Evolutionary conservation across 2,329 filamentous ascomycete genomes (phyloP).

Genomic region (Lasiodiplodia sp.): DNA sequence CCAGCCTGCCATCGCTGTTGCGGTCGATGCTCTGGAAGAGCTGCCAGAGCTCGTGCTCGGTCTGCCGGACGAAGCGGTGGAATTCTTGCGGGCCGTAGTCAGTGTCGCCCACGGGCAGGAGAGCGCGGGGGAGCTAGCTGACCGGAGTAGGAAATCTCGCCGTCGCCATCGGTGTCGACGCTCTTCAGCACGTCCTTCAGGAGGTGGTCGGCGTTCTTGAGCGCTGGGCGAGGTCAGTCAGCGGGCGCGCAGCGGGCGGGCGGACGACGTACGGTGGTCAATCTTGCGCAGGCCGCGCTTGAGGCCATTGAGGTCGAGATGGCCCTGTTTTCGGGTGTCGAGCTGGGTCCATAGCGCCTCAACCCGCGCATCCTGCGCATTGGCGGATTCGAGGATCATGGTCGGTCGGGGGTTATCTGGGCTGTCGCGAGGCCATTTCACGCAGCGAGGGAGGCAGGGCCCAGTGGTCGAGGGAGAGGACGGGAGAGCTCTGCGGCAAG

Average conservation of each 20-base stretch:
- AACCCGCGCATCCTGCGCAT: constrained; percentile 80
- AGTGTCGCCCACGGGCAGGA: constrained; percentile 32
- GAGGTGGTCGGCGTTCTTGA: constrained; percentile 92
- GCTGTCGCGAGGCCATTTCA: constrained; percentile 48
- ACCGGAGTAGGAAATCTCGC: constrained; percentile 91
- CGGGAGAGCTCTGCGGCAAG: constrained; percentile 35
- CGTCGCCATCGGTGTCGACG: constrained; percentile 87
- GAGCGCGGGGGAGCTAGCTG: constrained; percentile 32
- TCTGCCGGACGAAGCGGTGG: constrained; percentile 82
- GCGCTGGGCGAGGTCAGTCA: constrained; percentile 54
- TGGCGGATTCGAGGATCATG: constrained; percentile 78
- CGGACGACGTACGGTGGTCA: constrained; percentile 78
- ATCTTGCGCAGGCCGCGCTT: constrained; percentile 86
- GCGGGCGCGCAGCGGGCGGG: constrained; percentile 36
- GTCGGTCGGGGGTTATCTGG: constrained; percentile 45
- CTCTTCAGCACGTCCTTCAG: constrained; percentile 79
- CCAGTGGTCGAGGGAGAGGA: constrained; percentile 30
- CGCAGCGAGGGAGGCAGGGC: constrained; percentile 7
- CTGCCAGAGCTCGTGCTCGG: constrained; percentile 80
- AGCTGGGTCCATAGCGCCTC: constrained; percentile 84
- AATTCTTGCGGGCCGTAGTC: constrained; percentile 71
- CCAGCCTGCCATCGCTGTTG: constrained; percentile 84
- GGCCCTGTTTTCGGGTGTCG: constrained; percentile 77
- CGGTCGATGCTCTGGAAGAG: constrained; percentile 89
- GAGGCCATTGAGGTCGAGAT: constrained; percentile 83